Evolutionary conservation across 139 green algal genomes (phyloP).

Genomic region (Picochlorum costavermella): DNA sequence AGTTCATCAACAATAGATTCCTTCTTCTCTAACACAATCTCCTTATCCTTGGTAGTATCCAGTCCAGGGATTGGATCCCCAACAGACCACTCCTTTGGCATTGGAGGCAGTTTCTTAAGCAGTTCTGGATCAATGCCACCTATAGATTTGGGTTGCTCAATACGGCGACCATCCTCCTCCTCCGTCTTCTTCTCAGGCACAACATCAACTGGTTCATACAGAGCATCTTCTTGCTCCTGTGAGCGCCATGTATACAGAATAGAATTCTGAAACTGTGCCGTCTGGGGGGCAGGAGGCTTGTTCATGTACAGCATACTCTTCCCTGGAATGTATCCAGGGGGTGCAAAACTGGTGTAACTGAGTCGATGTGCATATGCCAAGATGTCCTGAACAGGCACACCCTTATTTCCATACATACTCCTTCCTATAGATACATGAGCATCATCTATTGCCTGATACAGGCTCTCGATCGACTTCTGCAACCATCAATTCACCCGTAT

Average conservation of each 20-base stretch:
- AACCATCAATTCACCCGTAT: not conserved
- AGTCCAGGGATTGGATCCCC: conserved; percentile 31
- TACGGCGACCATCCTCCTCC: not conserved
- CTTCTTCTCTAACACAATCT: not conserved
- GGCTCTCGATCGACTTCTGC: not conserved
- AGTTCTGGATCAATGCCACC: not conserved
- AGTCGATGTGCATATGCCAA: conserved; percentile 40
- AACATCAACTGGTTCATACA: not conserved
- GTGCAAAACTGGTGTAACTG: conserved; percentile 39
- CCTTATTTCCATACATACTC: not conserved
- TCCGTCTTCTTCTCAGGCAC: not conserved
- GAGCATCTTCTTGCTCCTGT: not conserved
- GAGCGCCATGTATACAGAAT: conserved; percentile 22
- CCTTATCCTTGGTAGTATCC: not conserved
- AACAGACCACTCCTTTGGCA: conserved; percentile 39
- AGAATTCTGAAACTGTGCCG: conserved; percentile 34
- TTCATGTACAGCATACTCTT: conserved; percentile 24
- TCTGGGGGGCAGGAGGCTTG: conserved; percentile 41
- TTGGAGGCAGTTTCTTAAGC: conserved; percentile 13
- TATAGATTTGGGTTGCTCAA: not conserved
- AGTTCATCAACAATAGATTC: not conserved
- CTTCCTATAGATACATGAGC: not conserved
- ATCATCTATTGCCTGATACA: not conserved
- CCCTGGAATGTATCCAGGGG: conserved; percentile 24
- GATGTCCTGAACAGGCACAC: not conserved